These are phyloP conservation scores for Neofusicoccum parvum DNA, from an alignment of 2,329 filamentous ascomycete genomes.

Conservation along the genomic window DNA sequence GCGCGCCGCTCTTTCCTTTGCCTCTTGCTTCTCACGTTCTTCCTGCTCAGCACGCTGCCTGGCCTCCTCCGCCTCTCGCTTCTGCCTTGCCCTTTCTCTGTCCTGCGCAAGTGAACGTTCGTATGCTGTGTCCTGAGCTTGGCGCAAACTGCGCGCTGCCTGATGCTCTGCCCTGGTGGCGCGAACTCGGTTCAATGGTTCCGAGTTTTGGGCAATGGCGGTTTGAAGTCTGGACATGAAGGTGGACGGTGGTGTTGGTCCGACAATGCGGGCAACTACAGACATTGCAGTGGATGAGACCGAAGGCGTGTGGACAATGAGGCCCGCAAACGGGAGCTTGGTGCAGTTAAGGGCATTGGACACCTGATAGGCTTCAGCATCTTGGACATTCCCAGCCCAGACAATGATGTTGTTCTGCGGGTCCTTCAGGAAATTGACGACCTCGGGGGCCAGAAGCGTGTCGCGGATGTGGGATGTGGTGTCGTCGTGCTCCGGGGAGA, in stretches of 20 bases:
- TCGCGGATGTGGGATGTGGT: constrained; percentile 79
- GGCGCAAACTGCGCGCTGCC: constrained; percentile 76
- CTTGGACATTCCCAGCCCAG: constrained; percentile 91
- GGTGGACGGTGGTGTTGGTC: constrained; percentile 68
- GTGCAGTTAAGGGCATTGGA: constrained; percentile 84
- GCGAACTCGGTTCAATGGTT: constrained; percentile 74
- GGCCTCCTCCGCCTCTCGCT: constrained; percentile 72
- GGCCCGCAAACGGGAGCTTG: constrained; percentile 86
- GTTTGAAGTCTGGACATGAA: constrained; percentile 75
- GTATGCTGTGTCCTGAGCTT: constrained; percentile 90
- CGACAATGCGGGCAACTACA: constrained; percentile 76
- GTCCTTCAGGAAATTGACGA: constrained; percentile 73
- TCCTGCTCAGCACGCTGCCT: constrained; percentile 65
- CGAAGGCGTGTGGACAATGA: constrained; percentile 85
- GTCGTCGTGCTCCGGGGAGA: constrained; percentile 94
- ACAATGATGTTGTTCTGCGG: constrained; percentile 78
- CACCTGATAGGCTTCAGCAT: constrained; percentile 93
- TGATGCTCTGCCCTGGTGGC: constrained; percentile 78
- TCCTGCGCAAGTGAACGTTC: constrained; percentile 88
- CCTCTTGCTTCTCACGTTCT: constrained; percentile 65
- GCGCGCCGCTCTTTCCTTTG: constrained; percentile 57
- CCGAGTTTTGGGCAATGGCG: constrained; percentile 74
- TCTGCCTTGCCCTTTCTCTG: constrained; percentile 76
- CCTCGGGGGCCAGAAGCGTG: constrained; percentile 75
- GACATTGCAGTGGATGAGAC: constrained; percentile 88